Base-by-base conservation (phyloP, 805 yeast species). In the Yamadazyma tumulicola region DNA sequence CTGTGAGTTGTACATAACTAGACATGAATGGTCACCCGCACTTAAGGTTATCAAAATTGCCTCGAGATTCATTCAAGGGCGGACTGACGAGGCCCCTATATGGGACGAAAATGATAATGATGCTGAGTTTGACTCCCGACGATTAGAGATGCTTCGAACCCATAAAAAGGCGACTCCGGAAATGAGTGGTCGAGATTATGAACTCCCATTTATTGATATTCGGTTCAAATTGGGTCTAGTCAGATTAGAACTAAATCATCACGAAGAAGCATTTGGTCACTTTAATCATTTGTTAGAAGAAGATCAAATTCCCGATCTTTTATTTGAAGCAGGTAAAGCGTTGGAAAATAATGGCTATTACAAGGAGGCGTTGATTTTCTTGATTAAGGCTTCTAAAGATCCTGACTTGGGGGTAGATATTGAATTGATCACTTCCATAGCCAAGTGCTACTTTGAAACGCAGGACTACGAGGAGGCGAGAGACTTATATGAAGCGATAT, bases 141-240 rank as follows among this genome's bases (percentile, higher is more conserved):
- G 94, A 42, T 19, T 19, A 9, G 43, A 38, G 11, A 17, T 27
- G 2, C 25, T 43, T 1, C 63, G 91, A 41, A 57, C 61, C 23
- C 72, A 39, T 16, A 32, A 37, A 43, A 59, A 23, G 68, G 38
- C 34, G 2, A 29, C 25, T 4, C 35, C 32, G 1, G 29, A 30
- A 5, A 15, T 11, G 10, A 27, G 19, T 14, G 18, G 26, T 1
- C 40, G 38, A 39, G 20, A 52, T 49, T 76, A 59, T 45, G 57
- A 69, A 6, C 58, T 93, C 14, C 97, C 97, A 1, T n/a, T n/a
- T n/a, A 78, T 89, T 30, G 97, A 91, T 61, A 85, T 93, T 17
- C 61, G 97, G 35, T 80, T 79, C 19, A 85, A 93, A 55, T 54
- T 93, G 16, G 95, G 96, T 0, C 57, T 79, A 8, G 68, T 85